Evolutionary conservation across 768 basidiomycete genomes (phyloP), one percentile per base, ranked within the genome.

Genomic region (Boletus rex-veris): DNA sequence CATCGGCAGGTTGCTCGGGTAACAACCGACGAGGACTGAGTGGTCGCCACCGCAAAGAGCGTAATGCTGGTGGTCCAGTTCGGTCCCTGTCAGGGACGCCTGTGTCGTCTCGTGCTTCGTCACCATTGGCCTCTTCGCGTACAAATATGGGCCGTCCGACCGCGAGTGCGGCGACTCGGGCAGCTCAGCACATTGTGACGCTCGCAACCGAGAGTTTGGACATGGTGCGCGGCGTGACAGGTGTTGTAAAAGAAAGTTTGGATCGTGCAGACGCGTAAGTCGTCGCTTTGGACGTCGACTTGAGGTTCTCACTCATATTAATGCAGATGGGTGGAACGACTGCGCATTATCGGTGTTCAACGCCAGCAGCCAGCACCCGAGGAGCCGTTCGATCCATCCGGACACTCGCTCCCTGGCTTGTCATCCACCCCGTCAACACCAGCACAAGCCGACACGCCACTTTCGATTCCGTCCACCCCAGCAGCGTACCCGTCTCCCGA

Each of bases 151-250:
- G 46, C 18, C 62, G 59, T 37, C 67, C 73, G 6, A 77, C 75
- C 0, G 77, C 80, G 0, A 76, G 81, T 35, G 74, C 83, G 7
- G 90, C 89, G 3, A 77, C 82, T 21, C 77, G 83, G 15, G 88
- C 92, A 28, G 90, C 93, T 10, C 87, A 90, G 67, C 75, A 88
- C 47, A 85, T 96, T 18, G 67, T 96, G 59, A 83, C 85, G 8
- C 81, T 96, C 9, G 92, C 93, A 12, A 88, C 88, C 14, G 94
- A 96, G 74, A 93, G 92, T 64, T 65, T 96, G 69, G 92, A 96
- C 64, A 95, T 94, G 91, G 84, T 96, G 78, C 77, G 86, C 28
- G 84, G 89, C 28, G 90, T 94, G 28, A 90, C 90, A n/a, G 79
- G 82, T 5, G 90, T 95, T 21, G 88, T 95, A 55, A 87, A 85